phyloP scores from a whole-genome alignment of 2,329 filamentous ascomycete genomes.

The Sporothrix mexicana region DNA sequence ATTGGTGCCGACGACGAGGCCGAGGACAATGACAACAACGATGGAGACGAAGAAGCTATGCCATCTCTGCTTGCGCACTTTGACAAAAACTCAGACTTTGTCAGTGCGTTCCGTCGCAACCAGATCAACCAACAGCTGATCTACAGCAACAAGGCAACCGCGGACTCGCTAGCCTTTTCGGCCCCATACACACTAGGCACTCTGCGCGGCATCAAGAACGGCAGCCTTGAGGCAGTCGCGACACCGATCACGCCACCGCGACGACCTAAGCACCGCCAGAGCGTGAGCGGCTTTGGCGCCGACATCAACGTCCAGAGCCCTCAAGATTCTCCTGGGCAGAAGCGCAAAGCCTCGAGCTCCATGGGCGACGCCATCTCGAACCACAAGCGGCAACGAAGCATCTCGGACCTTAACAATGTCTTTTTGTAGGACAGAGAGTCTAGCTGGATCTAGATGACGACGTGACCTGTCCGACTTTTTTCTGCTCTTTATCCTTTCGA shows the following conservation, averaged over 20 bases:
- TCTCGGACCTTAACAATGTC: constrained; percentile 59
- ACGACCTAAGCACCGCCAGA: constrained; percentile 59
- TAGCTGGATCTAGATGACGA: background rate
- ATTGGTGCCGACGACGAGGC: constrained; percentile 46
- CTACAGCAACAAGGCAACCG: constrained; percentile 64
- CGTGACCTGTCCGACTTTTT: background rate
- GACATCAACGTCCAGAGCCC: constrained; percentile 54
- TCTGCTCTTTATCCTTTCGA: background rate
- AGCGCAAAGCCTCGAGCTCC: constrained; percentile 59
- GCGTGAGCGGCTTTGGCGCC: constrained; percentile 38
- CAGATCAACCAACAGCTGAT: constrained; percentile 68
- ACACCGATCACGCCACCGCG: constrained; percentile 72
- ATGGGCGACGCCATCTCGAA: constrained; percentile 45
- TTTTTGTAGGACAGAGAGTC: constrained; percentile 30
- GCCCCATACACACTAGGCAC: constrained; percentile 65
- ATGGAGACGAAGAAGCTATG: constrained; percentile 45
- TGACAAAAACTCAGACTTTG: constrained; percentile 68
- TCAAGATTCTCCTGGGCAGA: constrained; percentile 55
- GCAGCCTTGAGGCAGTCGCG: constrained; percentile 68
- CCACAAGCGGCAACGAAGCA: constrained; percentile 65
- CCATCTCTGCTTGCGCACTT: constrained; percentile 69
- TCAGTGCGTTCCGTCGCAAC: constrained; percentile 78
- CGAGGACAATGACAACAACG: constrained; percentile 37
- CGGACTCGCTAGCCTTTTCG: constrained; percentile 67
- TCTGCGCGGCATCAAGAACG: constrained; percentile 67